Percentiles rank a stretch among this genome's conserved stretches.
phyloP scores from a whole-genome alignment of 2,329 filamentous ascomycete species.

The Alternaria gansuensis region DNA sequence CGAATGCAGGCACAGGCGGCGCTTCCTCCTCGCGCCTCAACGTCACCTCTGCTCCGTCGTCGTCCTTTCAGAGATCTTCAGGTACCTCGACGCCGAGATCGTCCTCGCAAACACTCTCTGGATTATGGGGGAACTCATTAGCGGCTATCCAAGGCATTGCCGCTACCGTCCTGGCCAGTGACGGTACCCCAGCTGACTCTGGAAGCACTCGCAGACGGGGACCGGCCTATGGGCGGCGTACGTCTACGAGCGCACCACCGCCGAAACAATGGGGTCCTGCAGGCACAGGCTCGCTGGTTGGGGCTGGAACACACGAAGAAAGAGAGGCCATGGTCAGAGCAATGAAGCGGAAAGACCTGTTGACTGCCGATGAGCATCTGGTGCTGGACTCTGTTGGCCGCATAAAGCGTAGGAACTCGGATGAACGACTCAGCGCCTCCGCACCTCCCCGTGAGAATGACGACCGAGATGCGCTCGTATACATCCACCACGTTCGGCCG shows the following conservation, averaged over 20 bases:
- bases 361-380: constrained; percentile 54
- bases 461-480: constrained; percentile 80
- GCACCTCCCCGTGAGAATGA: constrained; percentile 66
- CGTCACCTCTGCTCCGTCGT: constrained; percentile 39
- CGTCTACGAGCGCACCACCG: constrained; percentile 50
- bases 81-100: constrained; percentile 36
- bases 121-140: constrained; percentile 60
- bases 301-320: constrained; percentile 57
- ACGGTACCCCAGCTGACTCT: constrained; percentile 36
- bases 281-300: constrained; percentile 52
- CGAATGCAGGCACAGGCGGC: constrained; percentile 29
- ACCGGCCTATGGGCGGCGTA: constrained; percentile 41
- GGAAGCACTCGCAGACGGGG: constrained; percentile 40
- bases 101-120: constrained; percentile 50
- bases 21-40: constrained; percentile 48
- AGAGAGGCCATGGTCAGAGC: constrained; percentile 58
- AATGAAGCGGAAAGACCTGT: constrained; percentile 60
- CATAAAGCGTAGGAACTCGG: constrained; percentile 73
- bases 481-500: constrained; percentile 84
- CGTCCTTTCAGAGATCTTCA: constrained; percentile 38
- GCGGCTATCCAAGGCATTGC: constrained; percentile 60
- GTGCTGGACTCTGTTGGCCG: constrained; percentile 58
- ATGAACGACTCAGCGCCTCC: constrained; percentile 63
- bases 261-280: constrained; percentile 61
- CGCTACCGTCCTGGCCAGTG: constrained; percentile 58